Percentiles rank a stretch among this genome's conserved stretches.
Evolutionary conservation across 441 rosid species (phyloP).

Genomic region (Eruca vesicaria): DNA sequence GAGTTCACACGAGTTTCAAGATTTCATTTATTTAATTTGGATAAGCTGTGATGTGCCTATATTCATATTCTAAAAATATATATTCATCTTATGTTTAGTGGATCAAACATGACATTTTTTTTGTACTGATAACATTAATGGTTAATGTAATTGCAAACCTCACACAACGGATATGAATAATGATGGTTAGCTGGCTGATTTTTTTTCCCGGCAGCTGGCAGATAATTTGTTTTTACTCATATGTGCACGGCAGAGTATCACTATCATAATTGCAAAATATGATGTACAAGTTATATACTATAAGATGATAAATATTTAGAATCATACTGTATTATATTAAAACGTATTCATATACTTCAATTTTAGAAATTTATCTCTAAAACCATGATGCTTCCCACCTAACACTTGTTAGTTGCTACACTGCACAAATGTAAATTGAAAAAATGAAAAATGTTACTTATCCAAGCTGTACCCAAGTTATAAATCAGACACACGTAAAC

Average conservation of each 20-base stretch:
- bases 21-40: slow-evolving; percentile 10
- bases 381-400: slow-evolving; percentile 34
- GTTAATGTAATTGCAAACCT: slow-evolving; percentile 2
- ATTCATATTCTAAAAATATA: too few relatives aligned
- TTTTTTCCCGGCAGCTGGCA: slow-evolving; percentile 1
- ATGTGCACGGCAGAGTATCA: not conserved
- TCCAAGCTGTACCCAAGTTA: slow-evolving; percentile 28
- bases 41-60: slow-evolving; percentile 14
- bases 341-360: not conserved
- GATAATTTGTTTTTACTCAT: not conserved
- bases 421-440: not conserved
- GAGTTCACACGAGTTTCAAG: slow-evolving; percentile 29
- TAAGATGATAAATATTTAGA: not conserved
- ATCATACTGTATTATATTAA: not conserved
- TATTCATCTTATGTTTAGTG: slow-evolving; percentile 8
- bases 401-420: slow-evolving; percentile 31
- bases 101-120: slow-evolving; percentile 8
- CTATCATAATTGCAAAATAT: not conserved
- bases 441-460: not conserved
- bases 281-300: not conserved
- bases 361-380: slow-evolving; percentile 8
- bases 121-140: slow-evolving; percentile 7
- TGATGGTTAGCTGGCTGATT: not conserved
- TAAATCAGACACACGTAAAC: slow-evolving; percentile 23
- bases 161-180: not conserved